Base-by-base conservation (phyloP, 441 rosid genomes). In the Pelargonium exstipulatum region DNA sequence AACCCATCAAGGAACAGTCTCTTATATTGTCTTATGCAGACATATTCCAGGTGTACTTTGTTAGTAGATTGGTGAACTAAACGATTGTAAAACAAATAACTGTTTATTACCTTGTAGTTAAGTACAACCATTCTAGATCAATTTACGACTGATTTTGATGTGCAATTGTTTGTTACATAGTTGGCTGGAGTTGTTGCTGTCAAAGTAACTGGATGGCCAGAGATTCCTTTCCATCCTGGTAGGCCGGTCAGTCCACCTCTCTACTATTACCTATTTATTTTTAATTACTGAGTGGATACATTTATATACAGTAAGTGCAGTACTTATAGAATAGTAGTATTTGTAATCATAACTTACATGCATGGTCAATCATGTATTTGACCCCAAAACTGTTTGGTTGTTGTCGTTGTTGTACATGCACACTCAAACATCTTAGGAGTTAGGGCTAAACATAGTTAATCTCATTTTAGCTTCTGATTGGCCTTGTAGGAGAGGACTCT, bases 191-290 rank as follows among this genome's bases (percentile, higher is more conserved):
- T 90, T 77, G 90, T 86, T 71, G 91, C 91, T 60, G 90, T 88
- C 24, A 89, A 84, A 79, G 69, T 90, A 49, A 81, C 92, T 0
- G 92, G 95, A 74, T 95, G 91, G 35, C 95, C 96, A 3, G 95
- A 87, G 76, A 80, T 88, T 78, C 90, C 88, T 7, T 90, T 87
- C 66, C 92, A 87, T 66, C 88, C 91, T 5, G 92, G 96, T 51
- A 83, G 96, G 75, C 72, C 77, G 62, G 86, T 85, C 40, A 76
- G 80, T 53, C 40, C 58, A 7, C 43, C 9, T 71, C 35, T 29
- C 60, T 53, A 18, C 60, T 53, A 35, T 35, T 35, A 5, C 40
- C 40, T 5, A 35, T 35, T 35, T 35, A 35, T 35, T 35, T 35
- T 35, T 6, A 35, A 35, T 35, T 35, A 35, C 2, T 35, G 40